Percentiles rank a stretch among this genome's conserved stretches.
Evolutionary conservation across 495 filamentous ascomycete genomes (phyloP).

Genomic region (Xylaria venustula): DNA sequence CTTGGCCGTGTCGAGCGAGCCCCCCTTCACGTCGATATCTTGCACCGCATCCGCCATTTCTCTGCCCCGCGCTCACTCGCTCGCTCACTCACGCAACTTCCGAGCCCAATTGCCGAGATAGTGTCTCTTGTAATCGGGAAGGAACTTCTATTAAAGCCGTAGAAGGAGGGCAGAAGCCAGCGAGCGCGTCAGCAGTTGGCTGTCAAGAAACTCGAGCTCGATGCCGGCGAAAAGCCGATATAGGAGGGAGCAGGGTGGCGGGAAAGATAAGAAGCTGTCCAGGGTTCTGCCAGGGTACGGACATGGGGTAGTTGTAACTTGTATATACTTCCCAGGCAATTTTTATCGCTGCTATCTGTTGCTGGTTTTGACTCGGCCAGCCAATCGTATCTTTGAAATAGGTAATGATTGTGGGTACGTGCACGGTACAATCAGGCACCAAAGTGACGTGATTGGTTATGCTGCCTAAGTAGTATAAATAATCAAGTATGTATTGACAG

Average conservation of each 20-base stretch:
- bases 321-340: background rate
- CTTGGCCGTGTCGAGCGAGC: conserved; percentile 65
- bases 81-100: conserved; percentile 2
- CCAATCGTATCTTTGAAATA: background rate
- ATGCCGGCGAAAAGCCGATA: background rate
- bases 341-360: background rate
- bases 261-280: conserved; percentile 2
- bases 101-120: background rate
- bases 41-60: conserved; percentile 43
- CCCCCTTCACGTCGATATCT: conserved; percentile 35
- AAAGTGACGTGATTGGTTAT: background rate
- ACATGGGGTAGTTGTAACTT: too few species aligned
- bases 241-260: background rate
- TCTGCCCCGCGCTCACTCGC: conserved; percentile 7
- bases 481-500: too few species aligned
- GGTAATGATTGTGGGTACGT: background rate
- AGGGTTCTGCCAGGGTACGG: background rate
- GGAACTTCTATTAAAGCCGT: background rate
- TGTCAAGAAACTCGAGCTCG: background rate
- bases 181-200: background rate
- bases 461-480: too few species aligned
- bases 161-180: background rate
- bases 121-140: background rate
- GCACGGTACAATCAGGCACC: background rate
- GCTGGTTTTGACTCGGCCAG: too few species aligned